Base-by-base conservation (phyloP, 208 protist genomes). In the Crithidia brevicula region DNA sequence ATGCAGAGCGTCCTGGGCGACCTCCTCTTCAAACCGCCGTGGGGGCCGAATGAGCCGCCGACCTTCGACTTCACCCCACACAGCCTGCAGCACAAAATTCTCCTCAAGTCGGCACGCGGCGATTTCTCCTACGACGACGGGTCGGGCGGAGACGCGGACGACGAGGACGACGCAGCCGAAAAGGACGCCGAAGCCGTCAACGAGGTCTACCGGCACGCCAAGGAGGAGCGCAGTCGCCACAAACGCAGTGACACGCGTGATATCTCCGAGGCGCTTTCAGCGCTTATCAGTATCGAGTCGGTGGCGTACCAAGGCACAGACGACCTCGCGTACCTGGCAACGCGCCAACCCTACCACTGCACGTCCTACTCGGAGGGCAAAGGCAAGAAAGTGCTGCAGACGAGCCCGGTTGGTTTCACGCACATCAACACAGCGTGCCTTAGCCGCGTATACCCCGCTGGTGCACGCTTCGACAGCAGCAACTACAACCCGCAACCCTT, bases 401-500 rank as follows among this genome's bases (percentile, higher is more conserved):
- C 72, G n/a, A 71, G 86, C 43, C 15, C 30, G 40, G 38, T 51
- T 10, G 79, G 50, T 2, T 69, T 91, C 40, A 63, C 70, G 22
- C 31, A 33, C 15, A 77, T 91, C 71, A 98, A 94, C 54, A 59
- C 78, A 10, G 57, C 58, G 0, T 89, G 88, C 38, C 65, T 99
- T 23, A 80, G 79, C 30, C 92, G 97, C 38, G 78, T 97, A 23
- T 99, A 98, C 76, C 98, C 97, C 34, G 77, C 70, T 30, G 96
- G 94, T 33, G 83, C 82, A 2, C 86, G 97, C 53, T 74, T 98
- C 64, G 75, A 88, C 62, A 95, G 85, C 43, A 91, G 73, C 68
- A 99, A 99, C 82, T 98, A 96, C 66, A 69, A 96, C 64, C 96
- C 94, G 20, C 64, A 82, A 10, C 46, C 78, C n/a, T 72, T 78